Evolutionary conservation across 78 protist genomes (phyloP), one percentile per base, ranked within the genome.

Genomic region (Dictyostelium capitatum): DNA sequence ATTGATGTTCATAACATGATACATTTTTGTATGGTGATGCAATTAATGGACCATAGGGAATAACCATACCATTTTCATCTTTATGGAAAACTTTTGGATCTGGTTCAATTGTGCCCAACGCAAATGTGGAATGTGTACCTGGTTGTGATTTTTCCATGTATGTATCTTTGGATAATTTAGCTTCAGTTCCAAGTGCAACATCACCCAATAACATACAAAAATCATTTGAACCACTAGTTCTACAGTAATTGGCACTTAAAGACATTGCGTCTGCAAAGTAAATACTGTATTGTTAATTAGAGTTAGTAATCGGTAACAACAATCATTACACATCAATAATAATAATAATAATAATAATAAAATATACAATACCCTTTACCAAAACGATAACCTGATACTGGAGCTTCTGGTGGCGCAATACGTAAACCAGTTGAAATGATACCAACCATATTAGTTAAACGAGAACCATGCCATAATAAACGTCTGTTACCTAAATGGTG

Each of bases 401-500:
- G 98, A 11, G 98, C 99, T 67, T 98, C 98, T 0, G 99, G 98
- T 50, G 99, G 99, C 0, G 99, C 98, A 50, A 98, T 98, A 46
- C 98, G 87, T 43, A 98, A 96, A 50, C 96, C 98, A 54, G 83
- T 85, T 19, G 92, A 47, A 20, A 97, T 67, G 81, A 98, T 98
- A 20, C 99, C 99, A 30, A 90, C 97, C 30, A 32, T 96, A 79
- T 98, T 98, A 10, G 97, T 87, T 59, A 83, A n/a, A 50, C 98
- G 80, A 37, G 96, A 75, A 25, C 99, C 99, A 95, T 98, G 99
- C 99, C 98, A 98, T 12, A 98, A 94, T 79, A 98, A 91, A 90
- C 65, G n/a, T 15, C 82, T 79, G 95, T 98, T 98, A 65, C 73
- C 95, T 32, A 74, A 15, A 10, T 3, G 41, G 64, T 51, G 8